A percentile compares a stretch with the other conserved stretches of the same genome.
Conservation (phyloP, 176 grass and related monocot species). For the Hyparrhenia diplandra region DNA sequence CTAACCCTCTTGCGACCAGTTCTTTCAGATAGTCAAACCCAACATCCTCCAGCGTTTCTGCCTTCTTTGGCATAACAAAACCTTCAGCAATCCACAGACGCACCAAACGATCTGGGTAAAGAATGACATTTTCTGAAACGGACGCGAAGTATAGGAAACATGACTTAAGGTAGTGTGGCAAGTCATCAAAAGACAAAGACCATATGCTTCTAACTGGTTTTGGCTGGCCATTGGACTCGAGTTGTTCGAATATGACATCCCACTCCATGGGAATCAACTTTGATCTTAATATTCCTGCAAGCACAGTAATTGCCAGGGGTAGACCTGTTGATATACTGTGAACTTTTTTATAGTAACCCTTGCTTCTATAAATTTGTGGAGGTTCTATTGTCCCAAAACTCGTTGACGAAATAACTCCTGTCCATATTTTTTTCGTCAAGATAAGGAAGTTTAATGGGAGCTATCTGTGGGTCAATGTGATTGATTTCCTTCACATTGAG, state of each 20-base stretch:
- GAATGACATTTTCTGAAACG: constrained; percentile 30
- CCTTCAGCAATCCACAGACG: constrained; percentile 48
- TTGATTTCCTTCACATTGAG: constrained; percentile 45
- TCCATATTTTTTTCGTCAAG: constrained; percentile 24
- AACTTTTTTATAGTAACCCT: constrained; percentile 35
- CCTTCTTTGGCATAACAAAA: constrained; percentile 32
- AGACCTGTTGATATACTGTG: constrained; percentile 37
- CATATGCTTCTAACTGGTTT: constrained; percentile 32
- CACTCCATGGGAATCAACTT: constrained; percentile 36
- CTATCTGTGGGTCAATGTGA: constrained; percentile 21
- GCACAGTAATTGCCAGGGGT: constrained; percentile 36
- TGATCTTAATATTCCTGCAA: constrained; percentile 41
- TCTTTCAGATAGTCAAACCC: constrained; percentile 37
- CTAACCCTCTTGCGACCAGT: constrained; percentile 31
- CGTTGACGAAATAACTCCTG: constrained; percentile 22
- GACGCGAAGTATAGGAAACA: constrained; percentile 51
- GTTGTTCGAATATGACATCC: constrained; percentile 33
- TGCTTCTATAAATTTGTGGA: constrained; percentile 21
- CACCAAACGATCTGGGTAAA: constrained; percentile 29
- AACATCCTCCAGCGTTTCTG: constrained; percentile 32
- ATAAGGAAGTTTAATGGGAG: constrained; percentile 14
- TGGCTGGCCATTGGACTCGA: constrained; percentile 34
- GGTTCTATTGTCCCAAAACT: constrained; percentile 36
- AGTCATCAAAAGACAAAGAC: constrained; percentile 39
- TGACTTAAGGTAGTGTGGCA: constrained; percentile 50